These are phyloP conservation scores for Emydomyces testavorans DNA, from an alignment of 2,329 filamentous ascomycete genomes.

Conservation along the genomic window DNA sequence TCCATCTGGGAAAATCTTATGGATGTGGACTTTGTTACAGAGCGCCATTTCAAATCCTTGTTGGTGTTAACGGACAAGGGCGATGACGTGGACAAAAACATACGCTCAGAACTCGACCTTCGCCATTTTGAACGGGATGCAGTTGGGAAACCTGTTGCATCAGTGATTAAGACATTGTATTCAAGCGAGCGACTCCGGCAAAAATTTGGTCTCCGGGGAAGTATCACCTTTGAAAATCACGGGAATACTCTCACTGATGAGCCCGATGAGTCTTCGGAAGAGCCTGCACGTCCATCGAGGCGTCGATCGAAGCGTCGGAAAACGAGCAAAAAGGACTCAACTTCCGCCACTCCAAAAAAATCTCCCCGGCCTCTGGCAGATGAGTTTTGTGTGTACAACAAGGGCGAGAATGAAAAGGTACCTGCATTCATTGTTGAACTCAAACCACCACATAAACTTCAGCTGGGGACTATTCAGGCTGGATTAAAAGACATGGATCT, in stretches of 20 bases:
- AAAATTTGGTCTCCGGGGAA: constrained; percentile 11
- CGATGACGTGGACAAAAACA: neutral
- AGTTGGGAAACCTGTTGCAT: constrained; percentile 9
- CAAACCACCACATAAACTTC: constrained; percentile 41
- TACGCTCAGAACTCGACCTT: constrained; percentile 16
- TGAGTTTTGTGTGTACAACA: constrained; percentile 29
- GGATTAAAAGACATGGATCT: constrained; percentile 37
- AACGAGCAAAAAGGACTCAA: neutral
- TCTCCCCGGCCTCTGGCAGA: constrained; percentile 22
- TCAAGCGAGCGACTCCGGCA: constrained; percentile 6
- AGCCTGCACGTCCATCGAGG: neutral
- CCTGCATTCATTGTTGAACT: constrained; percentile 33
- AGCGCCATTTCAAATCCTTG: constrained; percentile 13
- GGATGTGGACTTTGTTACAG: constrained; percentile 6
- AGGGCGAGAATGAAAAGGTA: constrained; percentile 15
- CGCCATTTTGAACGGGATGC: constrained; percentile 10
- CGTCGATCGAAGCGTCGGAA: neutral
- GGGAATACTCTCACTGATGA: constrained; percentile 12
- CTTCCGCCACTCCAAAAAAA: neutral
- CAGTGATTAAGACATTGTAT: constrained; percentile 9
- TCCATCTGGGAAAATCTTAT: constrained; percentile 11
- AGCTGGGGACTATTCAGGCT: constrained; percentile 32
- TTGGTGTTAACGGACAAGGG: constrained; percentile 9
- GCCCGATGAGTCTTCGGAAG: neutral
- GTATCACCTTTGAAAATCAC: constrained; percentile 17